Base-by-base conservation (phyloP, 2,329 filamentous ascomycete species). In the Sporothrix curviconia region DNA sequence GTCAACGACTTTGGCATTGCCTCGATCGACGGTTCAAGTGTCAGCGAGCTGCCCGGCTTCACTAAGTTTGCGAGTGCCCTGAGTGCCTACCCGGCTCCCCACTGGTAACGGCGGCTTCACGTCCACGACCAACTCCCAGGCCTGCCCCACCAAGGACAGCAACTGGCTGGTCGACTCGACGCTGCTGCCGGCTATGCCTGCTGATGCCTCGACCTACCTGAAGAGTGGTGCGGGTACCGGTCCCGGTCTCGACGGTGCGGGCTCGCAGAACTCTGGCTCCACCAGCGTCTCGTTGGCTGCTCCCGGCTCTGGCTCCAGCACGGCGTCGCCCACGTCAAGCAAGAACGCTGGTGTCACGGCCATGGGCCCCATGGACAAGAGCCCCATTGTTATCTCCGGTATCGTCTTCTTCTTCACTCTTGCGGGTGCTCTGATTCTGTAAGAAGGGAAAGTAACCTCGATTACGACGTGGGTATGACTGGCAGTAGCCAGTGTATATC, bases 1-100 rank as follows among this genome's bases (percentile, higher is more conserved):
- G 78, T 79, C 60, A 90, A 85, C 75, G 79, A 85, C 46, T 97
- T 85, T 72, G 92, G 92, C 63, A 85, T 95, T 59, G 90, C 92
- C 68, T 74, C 82, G 58, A 77, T 94, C 67, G 68, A 72, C 47
- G 80, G 78, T 62, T 66, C 72, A 68, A 72, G 71, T 28, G 79
- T 88, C 59, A 75, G 74, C 32, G 80, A 86, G 62, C 73, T 78
- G 34, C 61, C 71, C 40, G 89, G 92, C 67, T 95, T 86, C 72
- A 70, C 73, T 47, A 72, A 72, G 61, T 77, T 81, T 66, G 73
- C 76, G 65, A 69, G 67, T 11, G 78, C 79, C 52, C 69, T 83
- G 57, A 63, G 69, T 53, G 71, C 74, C 54, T 76, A 80, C 69
- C 72, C 80, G 25, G 70, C 74, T n/a, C 6, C 81, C 81, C 15